Conservation (phyloP, 306 rosid species). For the Inga laurina region DNA sequence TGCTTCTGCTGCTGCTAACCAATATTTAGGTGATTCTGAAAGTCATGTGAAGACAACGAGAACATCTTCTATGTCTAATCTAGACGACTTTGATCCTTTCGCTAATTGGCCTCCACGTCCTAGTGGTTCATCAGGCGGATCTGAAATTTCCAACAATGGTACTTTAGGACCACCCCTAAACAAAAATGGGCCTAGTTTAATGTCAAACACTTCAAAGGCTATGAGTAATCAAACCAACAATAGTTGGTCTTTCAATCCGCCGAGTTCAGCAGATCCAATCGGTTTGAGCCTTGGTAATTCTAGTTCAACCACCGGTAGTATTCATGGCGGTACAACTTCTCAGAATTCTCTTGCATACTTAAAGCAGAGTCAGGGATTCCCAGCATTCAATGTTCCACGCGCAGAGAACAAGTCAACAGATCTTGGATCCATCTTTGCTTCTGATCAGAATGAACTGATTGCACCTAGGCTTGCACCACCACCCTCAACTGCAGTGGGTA, state of each 20-base stretch:
- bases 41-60: constrained; percentile 51
- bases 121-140: constrained; percentile 57
- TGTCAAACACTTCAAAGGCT: constrained; percentile 50
- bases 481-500: constrained; percentile 76
- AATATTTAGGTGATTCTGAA: constrained; percentile 57
- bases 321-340: constrained; percentile 38
- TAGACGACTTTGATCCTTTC: constrained; percentile 75
- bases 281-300: constrained; percentile 56
- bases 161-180: constrained; percentile 41
- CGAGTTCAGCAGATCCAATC: constrained; percentile 41
- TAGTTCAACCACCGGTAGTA: constrained; percentile 39
- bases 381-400: constrained; percentile 47
- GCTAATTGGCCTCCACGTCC: constrained; percentile 94
- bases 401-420: constrained; percentile 54
- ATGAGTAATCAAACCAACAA: constrained; percentile 50
- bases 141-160: constrained; percentile 65
- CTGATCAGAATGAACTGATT: constrained; percentile 64
- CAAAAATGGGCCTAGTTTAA: constrained; percentile 34
- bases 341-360: constrained; percentile 60
- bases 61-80: constrained; percentile 60
- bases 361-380: constrained; percentile 58
- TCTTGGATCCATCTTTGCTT: constrained; percentile 82
- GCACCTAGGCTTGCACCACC: constrained; percentile 93
- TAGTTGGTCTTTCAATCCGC: constrained; percentile 63
- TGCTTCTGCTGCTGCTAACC: constrained; percentile 43